A percentile compares a stretch with the other conserved stretches of the same genome.
phyloP scores from a whole-genome alignment of 305 asterid species.

The Rubia peregrina region DNA sequence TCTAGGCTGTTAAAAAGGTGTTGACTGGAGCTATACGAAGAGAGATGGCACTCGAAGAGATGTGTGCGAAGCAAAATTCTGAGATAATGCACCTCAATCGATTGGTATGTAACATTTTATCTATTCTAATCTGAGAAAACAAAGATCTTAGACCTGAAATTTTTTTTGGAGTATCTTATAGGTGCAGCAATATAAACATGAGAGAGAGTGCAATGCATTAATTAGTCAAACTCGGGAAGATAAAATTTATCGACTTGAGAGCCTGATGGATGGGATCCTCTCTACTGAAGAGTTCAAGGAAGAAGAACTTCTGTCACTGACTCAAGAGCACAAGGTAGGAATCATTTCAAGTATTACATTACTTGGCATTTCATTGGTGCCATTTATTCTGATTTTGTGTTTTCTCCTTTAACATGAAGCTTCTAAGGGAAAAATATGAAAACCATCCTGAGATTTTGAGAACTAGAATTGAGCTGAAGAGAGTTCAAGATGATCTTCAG shows the following conservation, averaged over 20 bases:
- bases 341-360: background rate
- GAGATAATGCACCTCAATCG: constrained; percentile 91
- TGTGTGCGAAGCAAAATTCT: constrained; percentile 62
- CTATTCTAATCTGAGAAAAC: constrained; percentile 8
- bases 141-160: background rate
- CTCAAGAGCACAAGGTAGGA: constrained; percentile 73
- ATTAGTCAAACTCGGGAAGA: constrained; percentile 91
- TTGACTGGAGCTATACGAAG: constrained; percentile 97
- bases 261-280: constrained; percentile 88
- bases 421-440: constrained; percentile 72
- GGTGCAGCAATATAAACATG: constrained; percentile 97
- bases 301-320: constrained; percentile 64
- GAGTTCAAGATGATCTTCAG: constrained; percentile 79
- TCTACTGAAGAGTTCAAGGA: constrained; percentile 84
- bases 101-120: constrained; percentile 45
- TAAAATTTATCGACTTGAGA: constrained; percentile 89
- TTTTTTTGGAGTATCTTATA: constrained; percentile 25
- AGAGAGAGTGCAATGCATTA: constrained; percentile 89
- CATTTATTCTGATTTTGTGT: constrained; percentile 23
- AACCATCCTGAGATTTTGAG: constrained; percentile 87
- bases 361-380: constrained; percentile 10
- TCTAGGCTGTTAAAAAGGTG: constrained; percentile 94
- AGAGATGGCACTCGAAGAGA: constrained; percentile 98
- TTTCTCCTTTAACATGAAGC: constrained; percentile 38
- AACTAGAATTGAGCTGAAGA: constrained; percentile 61